phyloP scores from a whole-genome alignment of 1,284 basidiomycete genomes.

The Phellinidium pouzarii region DNA sequence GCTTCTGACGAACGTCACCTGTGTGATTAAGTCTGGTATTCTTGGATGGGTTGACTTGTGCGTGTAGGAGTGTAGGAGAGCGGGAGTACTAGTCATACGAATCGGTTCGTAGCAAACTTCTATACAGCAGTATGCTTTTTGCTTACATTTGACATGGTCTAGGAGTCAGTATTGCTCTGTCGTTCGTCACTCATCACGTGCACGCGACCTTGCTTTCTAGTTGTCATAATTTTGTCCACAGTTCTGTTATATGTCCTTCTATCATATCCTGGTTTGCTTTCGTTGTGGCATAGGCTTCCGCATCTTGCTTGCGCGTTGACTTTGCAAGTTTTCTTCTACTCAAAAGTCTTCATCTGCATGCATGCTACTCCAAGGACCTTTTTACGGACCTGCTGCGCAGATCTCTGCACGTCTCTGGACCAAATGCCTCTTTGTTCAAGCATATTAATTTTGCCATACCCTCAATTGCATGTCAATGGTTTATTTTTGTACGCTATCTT shows the following conservation, averaged over 20 bases:
- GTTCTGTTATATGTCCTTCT: not conserved
- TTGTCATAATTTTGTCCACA: not conserved
- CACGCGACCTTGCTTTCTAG: not conserved
- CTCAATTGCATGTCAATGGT: not conserved
- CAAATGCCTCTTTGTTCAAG: not conserved
- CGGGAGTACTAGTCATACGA: not conserved
- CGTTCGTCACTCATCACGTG: not conserved
- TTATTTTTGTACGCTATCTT: not conserved
- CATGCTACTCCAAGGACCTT: not conserved
- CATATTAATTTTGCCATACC: not conserved
- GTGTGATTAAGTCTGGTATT: not conserved
- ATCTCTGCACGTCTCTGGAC: not conserved
- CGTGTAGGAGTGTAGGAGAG: not conserved
- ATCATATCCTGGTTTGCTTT: not conserved
- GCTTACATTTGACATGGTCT: not conserved
- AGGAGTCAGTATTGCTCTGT: not conserved
- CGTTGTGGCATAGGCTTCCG: not conserved
- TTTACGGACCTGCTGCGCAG: not conserved
- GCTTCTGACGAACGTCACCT: not conserved
- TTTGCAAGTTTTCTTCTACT: no score
- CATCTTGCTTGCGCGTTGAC: not conserved
- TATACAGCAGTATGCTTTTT: not conserved
- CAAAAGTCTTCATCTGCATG: not conserved
- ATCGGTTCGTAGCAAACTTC: not conserved
- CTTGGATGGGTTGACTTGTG: not conserved